Conservation (phyloP, 345 rosid genomes). For the Ceriops decandra region DNA sequence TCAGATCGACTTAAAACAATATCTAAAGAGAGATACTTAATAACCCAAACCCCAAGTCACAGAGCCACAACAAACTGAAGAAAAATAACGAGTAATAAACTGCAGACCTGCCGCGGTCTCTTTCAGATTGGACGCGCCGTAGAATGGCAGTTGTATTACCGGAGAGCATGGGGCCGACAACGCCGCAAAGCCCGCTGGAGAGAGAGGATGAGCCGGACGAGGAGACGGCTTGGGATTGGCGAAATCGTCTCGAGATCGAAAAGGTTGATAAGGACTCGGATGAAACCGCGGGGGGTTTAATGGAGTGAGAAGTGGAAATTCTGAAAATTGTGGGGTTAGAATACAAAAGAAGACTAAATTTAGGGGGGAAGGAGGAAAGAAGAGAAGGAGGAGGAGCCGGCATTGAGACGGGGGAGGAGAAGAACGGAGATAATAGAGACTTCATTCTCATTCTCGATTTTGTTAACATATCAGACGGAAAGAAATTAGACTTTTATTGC, state of each 20-base stretch:
- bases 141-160: slow-evolving; percentile 71
- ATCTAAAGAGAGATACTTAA: not conserved
- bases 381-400: slow-evolving; percentile 17
- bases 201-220: slow-evolving; percentile 3
- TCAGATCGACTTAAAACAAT: too few species aligned
- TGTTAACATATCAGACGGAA: slow-evolving; percentile 28
- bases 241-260: slow-evolving; percentile 17
- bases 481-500: slow-evolving; percentile 9
- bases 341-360: slow-evolving; percentile 11
- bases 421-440: slow-evolving; percentile 35
- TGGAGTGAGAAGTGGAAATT: slow-evolving; percentile 17
- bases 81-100: not conserved
- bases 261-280: slow-evolving; percentile 9
- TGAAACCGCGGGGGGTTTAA: slow-evolving; percentile 18
- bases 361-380: slow-evolving; percentile 17
- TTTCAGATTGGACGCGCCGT: slow-evolving; percentile 56
- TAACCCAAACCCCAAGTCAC: not conserved
- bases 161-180: slow-evolving; percentile 70
- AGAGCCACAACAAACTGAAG: not conserved
- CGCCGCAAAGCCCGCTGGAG: slow-evolving; percentile 63
- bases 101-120: slow-evolving; percentile 50
- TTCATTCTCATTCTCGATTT: slow-evolving; percentile 59
- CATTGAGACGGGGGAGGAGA: slow-evolving; percentile 23
- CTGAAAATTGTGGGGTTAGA: slow-evolving; percentile 3
- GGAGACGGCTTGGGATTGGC: slow-evolving; percentile 26